Evolutionary conservation across 192 early-diverging fungal species (phyloP).

Genomic region (Coemansia sp.): DNA sequence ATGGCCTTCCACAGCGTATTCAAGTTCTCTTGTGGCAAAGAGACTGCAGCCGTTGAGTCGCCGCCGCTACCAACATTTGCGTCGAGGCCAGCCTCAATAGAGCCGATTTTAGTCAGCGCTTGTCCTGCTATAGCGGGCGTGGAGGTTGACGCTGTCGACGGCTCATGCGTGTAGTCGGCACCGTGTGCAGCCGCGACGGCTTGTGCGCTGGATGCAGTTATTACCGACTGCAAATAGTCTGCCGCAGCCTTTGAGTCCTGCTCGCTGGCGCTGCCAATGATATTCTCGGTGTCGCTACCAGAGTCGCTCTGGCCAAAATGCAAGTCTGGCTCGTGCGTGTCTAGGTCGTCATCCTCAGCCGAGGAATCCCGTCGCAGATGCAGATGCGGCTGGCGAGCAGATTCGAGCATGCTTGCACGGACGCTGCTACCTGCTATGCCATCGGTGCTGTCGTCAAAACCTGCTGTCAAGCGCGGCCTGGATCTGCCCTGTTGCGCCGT

Average conservation of each 20-base stretch:
- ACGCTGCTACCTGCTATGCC: not conserved
- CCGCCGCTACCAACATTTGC: not conserved
- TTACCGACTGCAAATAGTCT: constrained; percentile 26
- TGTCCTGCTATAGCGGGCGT: constrained; percentile 10
- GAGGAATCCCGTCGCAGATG: constrained; percentile 36
- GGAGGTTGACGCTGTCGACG: constrained; percentile 18
- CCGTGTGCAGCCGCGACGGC: not conserved
- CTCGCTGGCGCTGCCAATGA: not conserved
- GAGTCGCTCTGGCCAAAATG: constrained; percentile 51
- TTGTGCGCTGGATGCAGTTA: constrained; percentile 8
- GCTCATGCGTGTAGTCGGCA: constrained; percentile 15
- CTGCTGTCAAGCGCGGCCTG: constrained; percentile 13
- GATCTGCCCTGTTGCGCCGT: constrained; percentile 22
- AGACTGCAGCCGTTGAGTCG: constrained; percentile 15
- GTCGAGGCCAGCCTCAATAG: constrained; percentile 25
- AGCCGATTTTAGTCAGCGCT: constrained; percentile 30
- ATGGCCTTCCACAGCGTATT: constrained; percentile 48
- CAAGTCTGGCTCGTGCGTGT: constrained; percentile 45
- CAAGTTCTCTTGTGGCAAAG: constrained; percentile 36
- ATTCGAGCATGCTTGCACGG: constrained; percentile 25
- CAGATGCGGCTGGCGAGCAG: constrained; percentile 18
- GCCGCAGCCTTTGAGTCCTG: constrained; percentile 25
- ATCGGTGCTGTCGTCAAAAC: constrained; percentile 18
- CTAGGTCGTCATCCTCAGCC: constrained; percentile 41
- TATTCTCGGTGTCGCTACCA: constrained; percentile 43